Percentiles rank a stretch among this genome's conserved stretches.
phyloP scores from a whole-genome alignment of 441 rosid genomes.

The Eruca vesicaria region DNA sequence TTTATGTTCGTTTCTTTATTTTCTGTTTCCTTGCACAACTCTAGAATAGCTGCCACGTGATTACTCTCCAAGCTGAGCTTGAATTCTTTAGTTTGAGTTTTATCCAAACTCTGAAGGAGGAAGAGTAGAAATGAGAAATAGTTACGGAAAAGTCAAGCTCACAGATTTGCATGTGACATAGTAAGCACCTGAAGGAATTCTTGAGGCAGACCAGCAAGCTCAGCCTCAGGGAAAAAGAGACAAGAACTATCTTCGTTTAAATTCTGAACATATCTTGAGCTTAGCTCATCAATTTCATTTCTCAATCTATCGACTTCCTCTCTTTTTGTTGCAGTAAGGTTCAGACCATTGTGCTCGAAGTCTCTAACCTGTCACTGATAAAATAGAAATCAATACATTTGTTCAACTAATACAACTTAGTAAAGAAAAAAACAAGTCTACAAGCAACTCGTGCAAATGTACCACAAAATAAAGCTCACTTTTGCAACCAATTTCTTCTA shows the following conservation, averaged over 20 bases:
- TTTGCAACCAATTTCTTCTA: not conserved
- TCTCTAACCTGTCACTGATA: conserved; percentile 96
- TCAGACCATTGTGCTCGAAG: conserved; percentile 84
- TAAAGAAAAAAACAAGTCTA: conserved; percentile 1
- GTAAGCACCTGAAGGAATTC: conserved; percentile 68
- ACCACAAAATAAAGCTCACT: not conserved
- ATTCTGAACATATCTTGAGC: conserved; percentile 67
- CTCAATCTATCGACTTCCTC: conserved; percentile 77
- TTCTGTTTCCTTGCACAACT: conserved; percentile 84
- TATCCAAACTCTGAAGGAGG: conserved; percentile 65
- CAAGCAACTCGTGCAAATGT: conserved; percentile 9
- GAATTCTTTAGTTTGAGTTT: conserved; percentile 61
- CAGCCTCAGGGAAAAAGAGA: conserved; percentile 66
- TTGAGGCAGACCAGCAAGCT: conserved; percentile 74
- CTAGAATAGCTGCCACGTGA: conserved; percentile 70
- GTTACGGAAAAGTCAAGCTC: conserved; percentile 14
- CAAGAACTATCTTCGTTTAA: conserved; percentile 66
- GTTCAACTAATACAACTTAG: conserved; percentile 19
- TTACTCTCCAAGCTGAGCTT: conserved; percentile 66
- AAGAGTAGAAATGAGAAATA: conserved; percentile 8
- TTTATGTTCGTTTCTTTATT: no score
- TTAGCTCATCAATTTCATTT: conserved; percentile 71
- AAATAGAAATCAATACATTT: conserved; percentile 44
- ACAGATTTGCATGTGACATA: conserved; percentile 7
- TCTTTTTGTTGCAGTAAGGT: conserved; percentile 79